Percentiles rank a stretch among this genome's conserved stretches.
These are phyloP conservation scores for Phytopythium vexans DNA, from an alignment of 352 stramenopile genomes.

Conservation along the genomic window DNA sequence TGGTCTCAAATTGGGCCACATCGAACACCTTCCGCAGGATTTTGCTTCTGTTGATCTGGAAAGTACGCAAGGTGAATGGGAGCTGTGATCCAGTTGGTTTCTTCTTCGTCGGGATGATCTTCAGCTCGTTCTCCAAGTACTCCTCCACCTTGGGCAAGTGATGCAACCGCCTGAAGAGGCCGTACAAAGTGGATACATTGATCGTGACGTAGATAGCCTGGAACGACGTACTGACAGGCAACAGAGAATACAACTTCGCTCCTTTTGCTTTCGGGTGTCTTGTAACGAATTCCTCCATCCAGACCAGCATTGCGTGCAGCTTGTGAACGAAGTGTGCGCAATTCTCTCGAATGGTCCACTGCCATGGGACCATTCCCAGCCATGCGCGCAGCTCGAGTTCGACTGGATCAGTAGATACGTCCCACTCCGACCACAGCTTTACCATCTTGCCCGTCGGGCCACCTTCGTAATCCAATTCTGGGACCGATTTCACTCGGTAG, in stretches of 20 bases:
- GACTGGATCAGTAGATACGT: not conserved
- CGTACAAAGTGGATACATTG: conserved; percentile 7
- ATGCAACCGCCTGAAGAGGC: conserved; percentile 6
- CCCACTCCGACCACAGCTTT: conserved; percentile 7
- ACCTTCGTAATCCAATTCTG: not conserved
- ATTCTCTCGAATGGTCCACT: conserved; percentile 2
- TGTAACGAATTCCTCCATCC: conserved; percentile 4
- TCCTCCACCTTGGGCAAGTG: not conserved
- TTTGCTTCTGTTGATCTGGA: not conserved
- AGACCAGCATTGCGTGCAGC: conserved; percentile 1
- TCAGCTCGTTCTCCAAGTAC: not conserved
- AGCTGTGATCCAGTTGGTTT: not conserved
- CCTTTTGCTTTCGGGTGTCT: conserved; percentile 4
- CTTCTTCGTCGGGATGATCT: conserved; percentile 2
- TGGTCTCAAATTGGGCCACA: conserved; percentile 9
- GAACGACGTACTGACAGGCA: conserved; percentile 5
- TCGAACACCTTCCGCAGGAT: conserved; percentile 8
- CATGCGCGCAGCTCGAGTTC: conserved; percentile 8
- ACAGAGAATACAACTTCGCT: conserved; percentile 6
- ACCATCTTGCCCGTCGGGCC: not conserved
- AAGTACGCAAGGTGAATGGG: not conserved
- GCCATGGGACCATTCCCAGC: conserved; percentile 6
- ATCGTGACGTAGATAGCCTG: conserved; percentile 10
- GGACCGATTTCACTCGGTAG: not conserved
- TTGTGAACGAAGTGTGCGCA: conserved; percentile 3